Evolutionary conservation across 2,329 filamentous ascomycete species (phyloP).

Genomic region (Epichloe elymi): DNA sequence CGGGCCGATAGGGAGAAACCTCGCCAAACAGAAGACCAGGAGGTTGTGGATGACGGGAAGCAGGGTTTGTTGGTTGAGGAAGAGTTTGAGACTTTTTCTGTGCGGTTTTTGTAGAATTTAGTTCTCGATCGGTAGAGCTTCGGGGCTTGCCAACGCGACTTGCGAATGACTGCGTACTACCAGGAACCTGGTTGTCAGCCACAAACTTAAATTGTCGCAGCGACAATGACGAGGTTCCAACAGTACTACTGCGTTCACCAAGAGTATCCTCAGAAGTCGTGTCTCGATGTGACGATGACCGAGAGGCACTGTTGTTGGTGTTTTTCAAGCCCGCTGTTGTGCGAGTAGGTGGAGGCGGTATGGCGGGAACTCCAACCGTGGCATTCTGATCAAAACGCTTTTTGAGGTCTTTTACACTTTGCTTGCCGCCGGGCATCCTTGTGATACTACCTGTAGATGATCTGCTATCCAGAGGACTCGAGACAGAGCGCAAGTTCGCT

Average conservation of each 20-base stretch:
- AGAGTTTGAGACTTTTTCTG: constrained; percentile 22
- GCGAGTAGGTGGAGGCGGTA: not conserved
- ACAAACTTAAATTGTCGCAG: constrained; percentile 34
- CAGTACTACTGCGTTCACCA: not conserved
- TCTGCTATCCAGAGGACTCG: constrained; percentile 39
- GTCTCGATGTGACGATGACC: constrained; percentile 2
- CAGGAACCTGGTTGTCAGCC: constrained; percentile 37
- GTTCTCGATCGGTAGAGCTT: constrained; percentile 17
- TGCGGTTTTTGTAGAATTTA: constrained; percentile 22
- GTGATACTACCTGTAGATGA: constrained; percentile 14
- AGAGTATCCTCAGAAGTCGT: constrained; percentile 5
- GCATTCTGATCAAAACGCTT: constrained; percentile 60
- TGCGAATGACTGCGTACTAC: constrained; percentile 44
- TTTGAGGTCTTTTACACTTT: constrained; percentile 71
- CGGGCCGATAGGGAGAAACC: constrained; percentile 47
- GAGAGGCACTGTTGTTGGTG: not conserved
- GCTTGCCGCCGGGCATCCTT: constrained; percentile 28
- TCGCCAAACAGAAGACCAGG: constrained; percentile 62
- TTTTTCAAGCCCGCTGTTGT: not conserved
- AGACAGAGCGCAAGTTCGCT: constrained; percentile 37
- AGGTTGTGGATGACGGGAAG: constrained; percentile 22
- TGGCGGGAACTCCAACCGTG: constrained; percentile 7
- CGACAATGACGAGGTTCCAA: constrained; percentile 14
- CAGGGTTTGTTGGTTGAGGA: constrained; percentile 18
- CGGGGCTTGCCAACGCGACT: constrained; percentile 44